These are phyloP conservation scores for Mariannaea elegans DNA, from an alignment of 2,329 filamentous ascomycete genomes.

Conservation along the genomic window DNA sequence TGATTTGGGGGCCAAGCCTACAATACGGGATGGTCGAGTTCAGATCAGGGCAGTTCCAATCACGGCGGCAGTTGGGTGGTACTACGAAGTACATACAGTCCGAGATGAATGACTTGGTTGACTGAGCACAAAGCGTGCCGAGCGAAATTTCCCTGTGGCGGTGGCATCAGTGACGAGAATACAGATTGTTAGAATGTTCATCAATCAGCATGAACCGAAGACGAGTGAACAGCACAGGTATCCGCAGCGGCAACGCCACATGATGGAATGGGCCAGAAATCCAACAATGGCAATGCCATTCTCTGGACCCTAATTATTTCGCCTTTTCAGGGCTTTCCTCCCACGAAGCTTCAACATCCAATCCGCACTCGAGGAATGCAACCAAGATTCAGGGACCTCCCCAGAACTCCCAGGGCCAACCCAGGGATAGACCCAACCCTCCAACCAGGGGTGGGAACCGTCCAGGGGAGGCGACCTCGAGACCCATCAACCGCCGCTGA, in stretches of 20 bases:
- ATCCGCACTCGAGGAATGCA: constrained; percentile 13
- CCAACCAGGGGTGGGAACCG: constrained; percentile 28
- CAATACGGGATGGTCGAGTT: background rate
- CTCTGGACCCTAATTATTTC: background rate
- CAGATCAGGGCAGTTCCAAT: background rate
- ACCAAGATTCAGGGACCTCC: constrained; percentile 19
- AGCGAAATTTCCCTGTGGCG: too few species aligned
- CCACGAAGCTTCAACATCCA: constrained; percentile 12
- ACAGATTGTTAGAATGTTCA: too few species aligned
- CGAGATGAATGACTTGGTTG: too few species aligned
- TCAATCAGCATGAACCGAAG: too few species aligned
- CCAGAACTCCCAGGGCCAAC: constrained; percentile 11
- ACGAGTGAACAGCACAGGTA: background rate
- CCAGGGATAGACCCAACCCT: constrained; percentile 31
- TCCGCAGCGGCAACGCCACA: constrained; percentile 6
- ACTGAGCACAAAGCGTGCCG: too few species aligned
- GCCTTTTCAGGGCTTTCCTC: constrained; percentile 15
- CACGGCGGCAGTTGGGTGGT: background rate
- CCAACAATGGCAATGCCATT: background rate
- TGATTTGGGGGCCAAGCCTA: constrained; percentile 17
- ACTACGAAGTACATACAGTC: background rate
- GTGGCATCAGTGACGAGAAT: background rate
- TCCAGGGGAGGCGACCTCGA: constrained; percentile 10
- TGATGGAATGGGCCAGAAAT: constrained; percentile 3
- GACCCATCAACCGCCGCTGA: constrained; percentile 41